Evolutionary conservation across 345 rosid species (phyloP).

Genomic region (Eucalyptus tenuipes): DNA sequence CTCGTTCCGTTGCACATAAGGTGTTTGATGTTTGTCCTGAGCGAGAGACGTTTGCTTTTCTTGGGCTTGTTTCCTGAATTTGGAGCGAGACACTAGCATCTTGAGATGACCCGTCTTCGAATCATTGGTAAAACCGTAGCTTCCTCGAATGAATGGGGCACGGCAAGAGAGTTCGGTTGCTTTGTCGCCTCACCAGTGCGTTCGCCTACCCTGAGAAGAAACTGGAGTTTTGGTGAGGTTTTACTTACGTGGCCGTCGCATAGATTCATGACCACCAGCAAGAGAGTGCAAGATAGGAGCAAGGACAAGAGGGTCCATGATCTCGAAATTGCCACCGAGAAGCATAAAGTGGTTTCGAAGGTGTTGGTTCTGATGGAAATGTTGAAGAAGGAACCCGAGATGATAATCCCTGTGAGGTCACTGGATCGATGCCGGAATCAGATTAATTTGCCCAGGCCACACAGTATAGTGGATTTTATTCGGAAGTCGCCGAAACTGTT

Average conservation of each 20-base stretch:
- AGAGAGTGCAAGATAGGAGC: not conserved
- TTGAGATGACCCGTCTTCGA: not conserved
- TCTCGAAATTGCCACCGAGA: not conserved
- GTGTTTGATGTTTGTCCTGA: not conserved
- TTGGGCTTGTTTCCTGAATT: not conserved
- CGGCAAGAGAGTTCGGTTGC: not conserved
- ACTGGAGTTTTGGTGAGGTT: not conserved
- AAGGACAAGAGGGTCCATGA: not conserved
- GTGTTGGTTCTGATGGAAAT: constrained; percentile 39
- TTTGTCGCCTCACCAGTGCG: rapidly evolving
- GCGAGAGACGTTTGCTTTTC: not conserved
- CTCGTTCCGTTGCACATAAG: not conserved
- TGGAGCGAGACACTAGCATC: not conserved
- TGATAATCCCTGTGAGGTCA: constrained; percentile 47
- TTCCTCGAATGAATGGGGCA: not conserved
- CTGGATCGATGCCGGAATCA: constrained; percentile 40
- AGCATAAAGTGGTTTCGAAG: not conserved
- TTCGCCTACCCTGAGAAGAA: not conserved
- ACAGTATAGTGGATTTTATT: constrained; percentile 53
- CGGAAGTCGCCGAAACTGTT: constrained; percentile 65
- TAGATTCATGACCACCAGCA: not conserved
- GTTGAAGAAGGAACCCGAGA: constrained; percentile 58
- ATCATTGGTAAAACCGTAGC: not conserved
- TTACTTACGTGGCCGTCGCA: not conserved
- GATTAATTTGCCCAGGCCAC: constrained; percentile 58